Base-by-base conservation (phyloP, 2,329 filamentous ascomycete species). In the Aspergillus tamarii region DNA sequence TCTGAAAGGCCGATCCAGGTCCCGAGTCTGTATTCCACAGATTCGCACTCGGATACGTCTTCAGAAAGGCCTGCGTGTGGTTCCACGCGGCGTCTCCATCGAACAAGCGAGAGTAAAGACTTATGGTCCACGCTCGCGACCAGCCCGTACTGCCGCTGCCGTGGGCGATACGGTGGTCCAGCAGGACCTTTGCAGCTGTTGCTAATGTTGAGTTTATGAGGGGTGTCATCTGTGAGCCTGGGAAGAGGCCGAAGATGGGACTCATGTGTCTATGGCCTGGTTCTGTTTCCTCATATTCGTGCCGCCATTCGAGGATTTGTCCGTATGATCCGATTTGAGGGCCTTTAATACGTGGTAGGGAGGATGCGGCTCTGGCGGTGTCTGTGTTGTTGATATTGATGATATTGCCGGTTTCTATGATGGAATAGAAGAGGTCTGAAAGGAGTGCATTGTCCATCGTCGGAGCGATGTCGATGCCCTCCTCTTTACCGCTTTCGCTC, bases 201-300 rank as follows among this genome's bases (percentile, higher is more conserved):
- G 71, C 68, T 14, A 74, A 70, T 11, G 63, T 71, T 26, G 67
- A 70, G n/a, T 75, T 75, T 7, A 74, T 72, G 2, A 68, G 66
- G 1, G 73, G 74, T 1, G 77, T 73, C 39, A 82, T 78, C 8
- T 69, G 67, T 3, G 71, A 73, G 0, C 80, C 81, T 0, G 84
- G 83, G 57, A 80, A 82, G 1, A 85, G 76, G 0, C 78, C 83
- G 53, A 81, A 83, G 1, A 85, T 76, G 50, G 83, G 83, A 0
- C 81, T 84, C 10, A 85, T 76, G 59, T 85, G 84, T 0, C 84
- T 77, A 62, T 85, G 83, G 0, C 83, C 83, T 0, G 80, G 81
- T 45, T 84, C 83, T 1, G 74, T 70, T 60, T 79, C 76, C 23
- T 73, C 59, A 53, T 77, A 77, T n/a, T 80, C 77, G 12, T 72